phyloP scores from a whole-genome alignment of 129 eudicot genomes.

The Centaurea solstitialis region DNA sequence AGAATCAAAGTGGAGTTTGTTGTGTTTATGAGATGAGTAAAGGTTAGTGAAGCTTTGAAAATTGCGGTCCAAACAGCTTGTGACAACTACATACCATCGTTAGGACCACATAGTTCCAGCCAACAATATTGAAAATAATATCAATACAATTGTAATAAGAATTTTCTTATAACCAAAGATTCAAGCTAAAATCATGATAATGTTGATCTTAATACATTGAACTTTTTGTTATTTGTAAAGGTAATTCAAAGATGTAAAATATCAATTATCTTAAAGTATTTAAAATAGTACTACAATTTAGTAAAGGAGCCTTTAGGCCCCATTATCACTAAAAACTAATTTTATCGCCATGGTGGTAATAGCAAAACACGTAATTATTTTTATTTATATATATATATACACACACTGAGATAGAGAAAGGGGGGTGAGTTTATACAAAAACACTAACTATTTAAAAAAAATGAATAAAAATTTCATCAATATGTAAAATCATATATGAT shows the following conservation, averaged over 20 bases:
- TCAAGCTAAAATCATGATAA: background rate
- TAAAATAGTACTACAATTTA: background rate
- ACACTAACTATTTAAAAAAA: too few species aligned
- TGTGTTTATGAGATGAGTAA: conserved; percentile 31
- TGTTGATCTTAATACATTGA: conserved; percentile 1
- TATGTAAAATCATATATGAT: too few species aligned
- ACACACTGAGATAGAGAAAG: too few species aligned
- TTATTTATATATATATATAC: too few species aligned
- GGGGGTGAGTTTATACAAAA: too few species aligned
- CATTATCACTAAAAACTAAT: background rate
- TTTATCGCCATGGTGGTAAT: background rate
- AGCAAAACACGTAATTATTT: background rate
- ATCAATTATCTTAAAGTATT: background rate
- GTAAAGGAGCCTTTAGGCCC: background rate
- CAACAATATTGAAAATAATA: conserved; percentile 4
- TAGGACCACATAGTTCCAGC: conserved; percentile 44
- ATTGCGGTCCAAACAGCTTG: conserved; percentile 37
- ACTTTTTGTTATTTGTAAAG: background rate
- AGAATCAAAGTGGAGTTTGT: conserved; percentile 27
- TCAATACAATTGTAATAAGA: background rate
- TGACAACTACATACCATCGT: conserved; percentile 26
- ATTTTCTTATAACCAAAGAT: background rate
- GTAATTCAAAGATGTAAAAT: background rate
- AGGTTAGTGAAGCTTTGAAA: conserved; percentile 35
- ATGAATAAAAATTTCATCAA: too few species aligned